Conservation (phyloP, 305 asterid species). For the Fraxinus angustifolia region DNA sequence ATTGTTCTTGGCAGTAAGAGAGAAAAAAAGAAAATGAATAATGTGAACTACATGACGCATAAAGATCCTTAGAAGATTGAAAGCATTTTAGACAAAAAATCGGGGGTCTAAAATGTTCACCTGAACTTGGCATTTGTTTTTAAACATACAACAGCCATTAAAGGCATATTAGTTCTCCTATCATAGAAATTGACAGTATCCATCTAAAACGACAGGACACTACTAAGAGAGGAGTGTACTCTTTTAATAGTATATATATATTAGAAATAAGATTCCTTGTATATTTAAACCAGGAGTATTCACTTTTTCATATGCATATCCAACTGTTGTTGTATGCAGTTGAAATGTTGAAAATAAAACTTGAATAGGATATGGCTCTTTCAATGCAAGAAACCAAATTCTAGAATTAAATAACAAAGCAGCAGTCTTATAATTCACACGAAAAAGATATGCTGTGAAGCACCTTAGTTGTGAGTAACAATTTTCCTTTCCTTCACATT, state of each 20-base stretch:
- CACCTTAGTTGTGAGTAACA: not conserved
- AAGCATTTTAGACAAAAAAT: not conserved
- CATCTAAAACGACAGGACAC: not conserved
- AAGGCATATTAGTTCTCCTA: not conserved
- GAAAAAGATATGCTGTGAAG: not conserved
- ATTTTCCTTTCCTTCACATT: not conserved
- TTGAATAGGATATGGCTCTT: not conserved
- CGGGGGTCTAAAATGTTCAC: not conserved
- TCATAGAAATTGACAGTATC: not conserved
- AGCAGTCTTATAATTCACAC: not conserved
- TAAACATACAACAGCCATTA: not conserved
- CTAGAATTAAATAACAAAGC: not conserved
- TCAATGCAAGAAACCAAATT: not conserved
- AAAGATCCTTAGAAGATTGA: not conserved
- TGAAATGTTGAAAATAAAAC: conserved; percentile 1
- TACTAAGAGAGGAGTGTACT: not conserved
- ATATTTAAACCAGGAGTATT: not conserved
- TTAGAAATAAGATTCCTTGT: not conserved
- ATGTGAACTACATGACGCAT: not conserved
- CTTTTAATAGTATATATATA: not conserved
- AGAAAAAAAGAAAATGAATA: not conserved
- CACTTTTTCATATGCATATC: not conserved
- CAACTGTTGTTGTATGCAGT: not conserved
- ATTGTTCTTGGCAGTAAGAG: not conserved
- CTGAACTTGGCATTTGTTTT: not conserved